Percentiles rank a stretch among this genome's conserved stretches.
Evolutionary conservation across 306 rosid genomes (phyloP).

Genomic region (Sicyos edulis): DNA sequence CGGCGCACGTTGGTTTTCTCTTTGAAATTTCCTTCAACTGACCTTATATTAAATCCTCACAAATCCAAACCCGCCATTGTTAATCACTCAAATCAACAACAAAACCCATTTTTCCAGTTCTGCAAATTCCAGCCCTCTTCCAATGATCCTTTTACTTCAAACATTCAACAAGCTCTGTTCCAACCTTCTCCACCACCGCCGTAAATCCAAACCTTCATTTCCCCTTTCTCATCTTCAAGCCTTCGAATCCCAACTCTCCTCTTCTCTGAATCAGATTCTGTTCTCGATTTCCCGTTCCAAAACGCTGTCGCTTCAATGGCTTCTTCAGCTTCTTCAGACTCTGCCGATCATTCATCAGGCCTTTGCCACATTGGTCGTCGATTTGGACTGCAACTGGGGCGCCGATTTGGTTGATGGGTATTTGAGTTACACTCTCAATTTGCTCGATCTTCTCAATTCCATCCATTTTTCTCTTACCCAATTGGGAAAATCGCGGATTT

Average conservation of each 20-base stretch:
- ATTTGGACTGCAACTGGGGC: constrained; percentile 52
- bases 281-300: constrained; percentile 24
- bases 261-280: constrained; percentile 26
- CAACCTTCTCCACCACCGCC: constrained; percentile 13
- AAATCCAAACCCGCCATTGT: no score
- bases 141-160: no score
- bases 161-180: no score
- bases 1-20: no score
- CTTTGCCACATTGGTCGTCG: constrained; percentile 56
- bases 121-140: no score
- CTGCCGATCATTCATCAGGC: constrained; percentile 42
- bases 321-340: constrained; percentile 38
- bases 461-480: constrained; percentile 43
- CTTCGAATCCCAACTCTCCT: constrained; percentile 40
- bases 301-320: constrained; percentile 40
- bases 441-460: constrained; percentile 54
- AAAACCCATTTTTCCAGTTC: no score
- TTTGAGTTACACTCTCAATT: constrained; percentile 39
- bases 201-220: constrained; percentile 21
- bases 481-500: constrained; percentile 42
- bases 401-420: constrained; percentile 42
- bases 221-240: constrained; percentile 31
- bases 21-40: no score
- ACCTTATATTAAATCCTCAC: no score
- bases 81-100: no score